Percentiles rank a stretch among this genome's conserved stretches.
Conservation (phyloP, 164 flowering plant genomes). For the Santalum album region DNA sequence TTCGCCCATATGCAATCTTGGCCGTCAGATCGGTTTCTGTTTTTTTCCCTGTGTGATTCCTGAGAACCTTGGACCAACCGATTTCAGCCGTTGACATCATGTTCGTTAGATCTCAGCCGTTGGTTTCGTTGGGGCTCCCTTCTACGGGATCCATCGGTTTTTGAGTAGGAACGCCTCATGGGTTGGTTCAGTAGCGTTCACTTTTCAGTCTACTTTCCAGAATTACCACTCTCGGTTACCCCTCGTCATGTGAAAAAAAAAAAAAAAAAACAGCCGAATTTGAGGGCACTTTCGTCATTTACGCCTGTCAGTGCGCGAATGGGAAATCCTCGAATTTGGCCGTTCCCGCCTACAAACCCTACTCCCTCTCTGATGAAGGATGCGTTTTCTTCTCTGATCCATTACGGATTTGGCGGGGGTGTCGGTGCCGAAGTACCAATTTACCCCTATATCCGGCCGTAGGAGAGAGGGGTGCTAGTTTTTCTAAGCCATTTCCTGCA, state of each 20-base stretch:
- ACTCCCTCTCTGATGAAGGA: too few species aligned
- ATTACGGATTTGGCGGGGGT: not conserved
- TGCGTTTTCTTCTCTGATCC: too few species aligned
- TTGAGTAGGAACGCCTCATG: too few species aligned
- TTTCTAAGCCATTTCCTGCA: too few species aligned
- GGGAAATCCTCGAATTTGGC: not conserved
- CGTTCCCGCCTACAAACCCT: too few species aligned
- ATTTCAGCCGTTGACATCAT: constrained; percentile 30
- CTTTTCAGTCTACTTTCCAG: constrained; percentile 11
- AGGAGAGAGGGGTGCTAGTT: too few species aligned
- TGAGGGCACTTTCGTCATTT: constrained; percentile 6
- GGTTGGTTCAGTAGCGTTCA: too few species aligned
- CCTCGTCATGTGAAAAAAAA: too few species aligned
- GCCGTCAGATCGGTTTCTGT: constrained; percentile 4
- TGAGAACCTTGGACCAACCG: constrained; percentile 1
- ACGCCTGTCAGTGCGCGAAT: not conserved
- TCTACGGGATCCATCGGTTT: constrained; percentile 7
- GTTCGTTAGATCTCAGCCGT: constrained; percentile 31
- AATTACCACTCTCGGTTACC: constrained; percentile 21
- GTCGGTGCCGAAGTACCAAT: not conserved
- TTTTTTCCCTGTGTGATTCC: not conserved
- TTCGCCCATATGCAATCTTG: not conserved
- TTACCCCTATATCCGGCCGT: not conserved
- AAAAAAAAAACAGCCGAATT: too few species aligned
- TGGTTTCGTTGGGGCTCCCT: constrained; percentile 20